These are phyloP conservation scores for Saccharomyces hybrid DNA, from an alignment of 1,139 yeast species.

Conservation along the genomic window DNA sequence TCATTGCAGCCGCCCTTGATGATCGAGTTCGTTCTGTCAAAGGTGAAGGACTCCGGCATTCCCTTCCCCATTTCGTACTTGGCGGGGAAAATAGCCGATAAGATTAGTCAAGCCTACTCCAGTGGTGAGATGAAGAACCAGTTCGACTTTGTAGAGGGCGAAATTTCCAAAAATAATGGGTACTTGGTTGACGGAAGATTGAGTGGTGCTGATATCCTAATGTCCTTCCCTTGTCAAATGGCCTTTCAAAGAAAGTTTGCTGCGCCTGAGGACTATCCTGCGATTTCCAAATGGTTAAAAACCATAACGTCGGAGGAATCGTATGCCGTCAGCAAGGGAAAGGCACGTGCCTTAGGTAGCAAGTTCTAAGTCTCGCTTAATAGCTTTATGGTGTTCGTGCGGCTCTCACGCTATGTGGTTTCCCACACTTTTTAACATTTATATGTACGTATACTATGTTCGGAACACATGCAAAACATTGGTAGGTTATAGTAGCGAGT, in stretches of 20 bases:
- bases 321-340: constrained; percentile 7
- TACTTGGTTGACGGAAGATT: constrained; percentile 49
- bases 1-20: constrained; percentile 45
- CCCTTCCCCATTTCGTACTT: constrained; percentile 44
- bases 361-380: neutral
- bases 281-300: constrained; percentile 15
- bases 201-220: constrained; percentile 54
- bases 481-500: neutral
- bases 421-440: constrained; percentile 23
- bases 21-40: constrained; percentile 39
- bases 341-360: constrained; percentile 2
- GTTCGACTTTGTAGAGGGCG: constrained; percentile 39
- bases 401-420: neutral
- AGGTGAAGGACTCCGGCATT: constrained; percentile 36
- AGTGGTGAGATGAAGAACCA: constrained; percentile 39
- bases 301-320: constrained; percentile 10
- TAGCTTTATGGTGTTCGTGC: neutral
- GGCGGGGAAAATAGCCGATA: constrained; percentile 37
- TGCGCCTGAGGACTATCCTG: constrained; percentile 15
- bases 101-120: constrained; percentile 41
- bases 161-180: constrained; percentile 38
- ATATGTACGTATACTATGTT: neutral
- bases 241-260: constrained; percentile 16
- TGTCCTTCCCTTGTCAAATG: constrained; percentile 38
- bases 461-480: neutral